These are phyloP conservation scores for Gomphus bonarii DNA, from an alignment of 1,284 basidiomycete species.

Conservation along the genomic window DNA sequence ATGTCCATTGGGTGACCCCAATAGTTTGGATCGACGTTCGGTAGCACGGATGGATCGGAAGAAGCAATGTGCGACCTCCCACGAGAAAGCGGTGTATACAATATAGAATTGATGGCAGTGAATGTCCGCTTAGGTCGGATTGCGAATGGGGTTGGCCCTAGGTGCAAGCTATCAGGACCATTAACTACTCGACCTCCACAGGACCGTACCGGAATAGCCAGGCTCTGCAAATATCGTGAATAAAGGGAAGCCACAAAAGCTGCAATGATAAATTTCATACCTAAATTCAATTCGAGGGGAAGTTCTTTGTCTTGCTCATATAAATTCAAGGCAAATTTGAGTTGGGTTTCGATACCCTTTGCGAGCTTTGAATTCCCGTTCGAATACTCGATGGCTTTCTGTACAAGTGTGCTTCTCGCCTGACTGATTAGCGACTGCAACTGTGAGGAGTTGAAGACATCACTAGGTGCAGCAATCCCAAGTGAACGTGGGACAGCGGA, in stretches of 20 bases:
- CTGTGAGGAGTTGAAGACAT: conserved; percentile 11
- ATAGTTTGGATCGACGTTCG: conserved; percentile 13
- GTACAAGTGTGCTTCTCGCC: neutral
- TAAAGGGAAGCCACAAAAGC: neutral
- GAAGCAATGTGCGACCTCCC: conserved; percentile 14
- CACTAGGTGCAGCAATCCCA: conserved; percentile 10
- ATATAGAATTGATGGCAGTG: conserved; percentile 12
- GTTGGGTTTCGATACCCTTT: conserved; percentile 11
- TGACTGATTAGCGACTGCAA: conserved; percentile 3
- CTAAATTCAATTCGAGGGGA: conserved; percentile 12
- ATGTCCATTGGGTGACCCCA: conserved; percentile 14
- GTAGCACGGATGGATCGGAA: conserved; percentile 1
- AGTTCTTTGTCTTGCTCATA: conserved; percentile 10
- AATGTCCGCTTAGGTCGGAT: conserved; percentile 12
- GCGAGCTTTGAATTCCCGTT: conserved; percentile 13
- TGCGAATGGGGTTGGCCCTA: conserved; percentile 11
- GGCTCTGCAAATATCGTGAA: conserved; percentile 7
- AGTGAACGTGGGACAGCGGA: conserved; percentile 13
- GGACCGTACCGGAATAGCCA: conserved; percentile 12
- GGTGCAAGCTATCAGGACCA: neutral
- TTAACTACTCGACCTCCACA: neutral
- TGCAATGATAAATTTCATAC: neutral
- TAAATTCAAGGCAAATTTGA: conserved; percentile 6
- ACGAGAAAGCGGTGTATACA: conserved; percentile 15
- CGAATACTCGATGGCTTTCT: conserved; percentile 8